A percentile compares a stretch with the other conserved stretches of the same genome.
These are phyloP conservation scores for Cunninghamia lanceolata DNA, from an alignment of 75 land plant genomes.

Conservation along the genomic window DNA sequence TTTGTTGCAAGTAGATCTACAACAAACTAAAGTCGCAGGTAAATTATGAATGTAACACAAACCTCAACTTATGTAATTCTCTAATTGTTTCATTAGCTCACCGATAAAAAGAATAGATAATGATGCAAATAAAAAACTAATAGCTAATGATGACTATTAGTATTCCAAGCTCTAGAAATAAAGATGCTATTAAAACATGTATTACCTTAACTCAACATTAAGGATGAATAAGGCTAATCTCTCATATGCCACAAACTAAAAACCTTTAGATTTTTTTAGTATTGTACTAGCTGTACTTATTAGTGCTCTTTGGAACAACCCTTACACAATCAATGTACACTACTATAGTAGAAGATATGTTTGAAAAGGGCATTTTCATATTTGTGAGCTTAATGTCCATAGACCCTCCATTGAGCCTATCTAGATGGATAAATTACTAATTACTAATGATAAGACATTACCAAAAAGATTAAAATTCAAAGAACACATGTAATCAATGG, in stretches of 20 bases:
- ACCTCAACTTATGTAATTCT: constrained; percentile 92
- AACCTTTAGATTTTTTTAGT: background rate
- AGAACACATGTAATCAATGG: too few species aligned
- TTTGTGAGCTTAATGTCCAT: constrained; percentile 96
- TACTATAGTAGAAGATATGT: background rate
- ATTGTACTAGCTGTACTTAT: background rate
- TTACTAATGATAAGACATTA: background rate
- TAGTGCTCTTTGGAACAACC: background rate
- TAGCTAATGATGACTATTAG: too few species aligned
- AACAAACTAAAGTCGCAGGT: background rate
- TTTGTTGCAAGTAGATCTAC: background rate
- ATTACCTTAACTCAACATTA: background rate
- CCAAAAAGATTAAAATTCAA: background rate
- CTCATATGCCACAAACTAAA: background rate
- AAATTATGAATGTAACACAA: background rate
- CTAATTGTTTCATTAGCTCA: constrained; percentile 97
- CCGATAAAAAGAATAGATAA: constrained; percentile 67
- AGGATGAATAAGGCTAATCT: background rate
- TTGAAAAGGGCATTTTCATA: constrained; percentile 85
- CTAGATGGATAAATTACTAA: background rate
- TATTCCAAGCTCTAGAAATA: too few species aligned
- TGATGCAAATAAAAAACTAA: too few species aligned
- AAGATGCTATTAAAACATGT: too few species aligned
- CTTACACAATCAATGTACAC: background rate
- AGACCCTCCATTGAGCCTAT: constrained; percentile 96